Percentiles rank a stretch among this genome's conserved stretches.
Evolutionary conservation across 2,329 filamentous ascomycete genomes (phyloP).

Genomic region (Sarocladium oryzae): DNA sequence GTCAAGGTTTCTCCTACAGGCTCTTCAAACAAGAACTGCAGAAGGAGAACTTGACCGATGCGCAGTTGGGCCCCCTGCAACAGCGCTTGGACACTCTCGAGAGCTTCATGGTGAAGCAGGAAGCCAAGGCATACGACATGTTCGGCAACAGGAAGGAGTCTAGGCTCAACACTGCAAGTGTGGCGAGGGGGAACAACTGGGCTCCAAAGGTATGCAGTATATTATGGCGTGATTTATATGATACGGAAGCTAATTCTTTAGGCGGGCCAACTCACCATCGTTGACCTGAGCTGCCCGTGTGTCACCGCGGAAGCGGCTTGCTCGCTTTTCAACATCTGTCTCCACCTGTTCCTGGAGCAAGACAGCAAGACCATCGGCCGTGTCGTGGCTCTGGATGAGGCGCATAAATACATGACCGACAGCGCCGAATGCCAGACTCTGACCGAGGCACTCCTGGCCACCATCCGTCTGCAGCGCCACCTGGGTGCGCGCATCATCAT

Average conservation of each 20-base stretch:
- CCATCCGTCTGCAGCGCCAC: conserved; percentile 66
- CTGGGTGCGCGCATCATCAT: conserved; percentile 60
- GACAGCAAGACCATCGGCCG: conserved; percentile 35
- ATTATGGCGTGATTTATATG: too few species aligned
- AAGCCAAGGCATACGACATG: conserved; percentile 2
- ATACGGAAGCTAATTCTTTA: too few species aligned
- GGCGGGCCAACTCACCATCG: conserved; percentile 29
- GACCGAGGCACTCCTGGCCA: conserved; percentile 54
- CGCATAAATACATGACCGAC: conserved; percentile 66
- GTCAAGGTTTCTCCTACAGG: conserved; percentile 40
- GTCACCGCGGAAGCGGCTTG: conserved; percentile 61
- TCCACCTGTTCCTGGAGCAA: conserved; percentile 59
- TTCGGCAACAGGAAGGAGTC: conserved; percentile 1
- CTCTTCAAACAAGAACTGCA: conserved; percentile 32
- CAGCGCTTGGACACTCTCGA: conserved; percentile 40
- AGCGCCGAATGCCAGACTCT: conserved; percentile 48
- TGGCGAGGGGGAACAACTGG: conserved; percentile 14
- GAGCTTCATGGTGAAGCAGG: conserved; percentile 28
- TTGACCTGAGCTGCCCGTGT: conserved; percentile 69
- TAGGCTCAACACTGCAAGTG: neutral
- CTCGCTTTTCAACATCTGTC: conserved; percentile 63
- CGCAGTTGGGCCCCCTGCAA: conserved; percentile 47
- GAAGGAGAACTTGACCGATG: conserved; percentile 31
- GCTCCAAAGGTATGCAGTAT: conserved; percentile 15
- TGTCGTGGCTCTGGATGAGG: conserved; percentile 67